Evolutionary conservation across 208 protist genomes (phyloP).

Genomic region (Porcisia hertigi): DNA sequence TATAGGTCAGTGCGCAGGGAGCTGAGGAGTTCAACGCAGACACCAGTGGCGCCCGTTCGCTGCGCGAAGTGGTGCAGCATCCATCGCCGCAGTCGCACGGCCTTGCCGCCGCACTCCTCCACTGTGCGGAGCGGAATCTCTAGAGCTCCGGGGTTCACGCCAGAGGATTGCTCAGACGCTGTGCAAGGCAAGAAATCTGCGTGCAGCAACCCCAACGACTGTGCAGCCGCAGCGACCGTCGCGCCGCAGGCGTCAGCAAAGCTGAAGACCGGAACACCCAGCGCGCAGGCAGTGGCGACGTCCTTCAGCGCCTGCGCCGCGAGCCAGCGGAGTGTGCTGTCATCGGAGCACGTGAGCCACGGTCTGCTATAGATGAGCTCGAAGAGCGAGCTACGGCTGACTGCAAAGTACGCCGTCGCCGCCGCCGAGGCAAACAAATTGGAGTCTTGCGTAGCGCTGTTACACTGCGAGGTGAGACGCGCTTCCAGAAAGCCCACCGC

Average conservation of each 20-base stretch:
- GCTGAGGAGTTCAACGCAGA: constrained; percentile 24
- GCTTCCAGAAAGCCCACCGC: constrained; percentile 71
- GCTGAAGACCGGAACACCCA: constrained; percentile 31
- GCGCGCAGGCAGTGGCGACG: constrained; percentile 34
- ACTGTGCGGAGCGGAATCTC: constrained; percentile 22
- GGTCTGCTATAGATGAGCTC: constrained; percentile 27
- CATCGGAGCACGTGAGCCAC: constrained; percentile 45
- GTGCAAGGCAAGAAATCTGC: constrained; percentile 6
- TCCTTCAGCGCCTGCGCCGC: constrained; percentile 63
- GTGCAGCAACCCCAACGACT: constrained; percentile 34
- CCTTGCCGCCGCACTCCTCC: constrained; percentile 30
- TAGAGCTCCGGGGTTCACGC: constrained; percentile 6
- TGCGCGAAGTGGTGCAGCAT: constrained; percentile 28
- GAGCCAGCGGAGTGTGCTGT: constrained; percentile 58
- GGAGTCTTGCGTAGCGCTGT: not conserved
- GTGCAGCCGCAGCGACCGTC: constrained; percentile 21
- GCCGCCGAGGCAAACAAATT: constrained; percentile 4
- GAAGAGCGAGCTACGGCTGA: constrained; percentile 40
- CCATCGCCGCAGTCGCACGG: constrained; percentile 31
- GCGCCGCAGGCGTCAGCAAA: constrained; percentile 23
- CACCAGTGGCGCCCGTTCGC: constrained; percentile 7
- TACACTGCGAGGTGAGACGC: constrained; percentile 23
- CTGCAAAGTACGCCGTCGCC: constrained; percentile 25
- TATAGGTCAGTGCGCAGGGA: constrained; percentile 26
- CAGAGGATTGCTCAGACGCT: not conserved